phyloP scores from a whole-genome alignment of 129 eudicot genomes.

The Artemisia annua region DNA sequence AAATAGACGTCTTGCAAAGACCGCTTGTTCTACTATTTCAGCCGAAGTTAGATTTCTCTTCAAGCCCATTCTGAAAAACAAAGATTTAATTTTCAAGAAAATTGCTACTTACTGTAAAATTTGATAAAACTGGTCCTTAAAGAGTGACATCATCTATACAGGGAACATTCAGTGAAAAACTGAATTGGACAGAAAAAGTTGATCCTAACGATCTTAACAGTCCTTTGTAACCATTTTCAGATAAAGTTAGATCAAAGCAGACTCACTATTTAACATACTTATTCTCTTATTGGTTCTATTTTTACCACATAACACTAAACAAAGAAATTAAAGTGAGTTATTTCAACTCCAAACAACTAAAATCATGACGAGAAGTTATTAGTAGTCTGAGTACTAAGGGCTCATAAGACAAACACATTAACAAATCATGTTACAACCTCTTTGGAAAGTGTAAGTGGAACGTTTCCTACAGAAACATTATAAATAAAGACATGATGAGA shows the following conservation, averaged over 20 bases:
- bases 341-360: no score
- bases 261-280: no score
- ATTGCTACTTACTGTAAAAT: neutral
- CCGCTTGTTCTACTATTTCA: slow-evolving; percentile 96
- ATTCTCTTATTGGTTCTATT: no score
- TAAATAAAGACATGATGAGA: neutral
- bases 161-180: no score
- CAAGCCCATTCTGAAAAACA: slow-evolving; percentile 78
- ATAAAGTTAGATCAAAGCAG: neutral
- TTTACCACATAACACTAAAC: no score
- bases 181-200: no score
- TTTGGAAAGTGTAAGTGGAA: neutral
- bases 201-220: neutral
- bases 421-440: neutral
- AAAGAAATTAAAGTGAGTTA: no score
- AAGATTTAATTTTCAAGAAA: neutral
- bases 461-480: neutral
- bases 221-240: neutral
- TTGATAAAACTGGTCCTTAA: neutral
- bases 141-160: no score
- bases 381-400: no score
- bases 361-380: no score
- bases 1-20: slow-evolving; percentile 73
- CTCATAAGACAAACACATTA: no score
- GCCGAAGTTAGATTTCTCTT: slow-evolving; percentile 75